Conservation (phyloP, 2,329 filamentous ascomycete genomes). For the Clonostachys chloroleuca region DNA sequence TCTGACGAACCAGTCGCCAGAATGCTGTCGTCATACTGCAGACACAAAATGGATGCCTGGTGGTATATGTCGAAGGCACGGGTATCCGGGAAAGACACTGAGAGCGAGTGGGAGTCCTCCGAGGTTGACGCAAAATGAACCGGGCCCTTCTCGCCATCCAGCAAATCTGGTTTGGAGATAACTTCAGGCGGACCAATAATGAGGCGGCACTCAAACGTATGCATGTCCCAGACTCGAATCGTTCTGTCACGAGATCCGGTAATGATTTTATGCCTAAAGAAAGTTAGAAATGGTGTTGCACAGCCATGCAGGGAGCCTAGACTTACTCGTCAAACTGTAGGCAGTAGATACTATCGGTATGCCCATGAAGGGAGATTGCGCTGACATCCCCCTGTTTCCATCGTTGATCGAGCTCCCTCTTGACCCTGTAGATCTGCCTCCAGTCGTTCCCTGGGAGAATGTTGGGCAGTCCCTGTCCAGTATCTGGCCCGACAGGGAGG, state of each 20-base stretch:
- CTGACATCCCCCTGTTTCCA: conserved; percentile 79
- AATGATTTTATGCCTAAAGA: conserved; percentile 80
- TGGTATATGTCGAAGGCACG: conserved; percentile 66
- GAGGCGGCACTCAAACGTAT: conserved; percentile 77
- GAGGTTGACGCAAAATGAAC: conserved; percentile 51
- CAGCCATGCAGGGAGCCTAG: too few relatives aligned
- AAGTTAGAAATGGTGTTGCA: conserved; percentile 18
- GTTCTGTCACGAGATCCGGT: conserved; percentile 95
- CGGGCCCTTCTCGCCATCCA: conserved; percentile 45
- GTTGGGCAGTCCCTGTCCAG: conserved; percentile 52
- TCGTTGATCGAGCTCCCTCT: conserved; percentile 68
- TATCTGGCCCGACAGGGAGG: conserved; percentile 43
- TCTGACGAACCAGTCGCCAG: conserved; percentile 95
- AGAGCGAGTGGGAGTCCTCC: conserved; percentile 35
- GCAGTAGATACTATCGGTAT: conserved; percentile 95
- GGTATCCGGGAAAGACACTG: conserved; percentile 45
- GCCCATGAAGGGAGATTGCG: conserved; percentile 86
- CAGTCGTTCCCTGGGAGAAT: conserved; percentile 67
- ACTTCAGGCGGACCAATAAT: conserved; percentile 78
- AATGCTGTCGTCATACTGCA: conserved; percentile 90
- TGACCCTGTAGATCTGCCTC: conserved; percentile 79
- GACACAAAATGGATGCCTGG: conserved; percentile 86
- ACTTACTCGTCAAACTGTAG: conserved; percentile 93
- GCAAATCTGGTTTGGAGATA: conserved; percentile 44
- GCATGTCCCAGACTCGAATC: conserved; percentile 93